A percentile compares a stretch with the other conserved stretches of the same genome.
These are phyloP conservation scores for Glaciozyma martinii DNA, from an alignment of 768 basidiomycete genomes.

Conservation along the genomic window DNA sequence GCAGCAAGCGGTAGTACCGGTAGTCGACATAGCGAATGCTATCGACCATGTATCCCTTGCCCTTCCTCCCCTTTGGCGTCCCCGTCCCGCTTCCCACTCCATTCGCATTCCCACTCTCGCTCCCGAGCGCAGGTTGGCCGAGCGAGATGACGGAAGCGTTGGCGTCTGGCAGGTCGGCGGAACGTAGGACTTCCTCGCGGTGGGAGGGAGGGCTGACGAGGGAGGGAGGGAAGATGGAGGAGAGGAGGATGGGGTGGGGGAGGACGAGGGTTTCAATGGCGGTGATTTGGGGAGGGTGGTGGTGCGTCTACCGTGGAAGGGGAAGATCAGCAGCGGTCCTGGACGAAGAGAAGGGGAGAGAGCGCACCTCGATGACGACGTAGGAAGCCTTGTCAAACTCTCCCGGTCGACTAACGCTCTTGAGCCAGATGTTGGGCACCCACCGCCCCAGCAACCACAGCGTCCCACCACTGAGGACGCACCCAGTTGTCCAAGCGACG, in stretches of 20 bases:
- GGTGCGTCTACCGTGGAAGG: conserved; percentile 54
- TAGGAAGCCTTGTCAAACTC: conserved; percentile 62
- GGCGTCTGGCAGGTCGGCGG: conserved; percentile 1
- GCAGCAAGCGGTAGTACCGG: conserved; percentile 79
- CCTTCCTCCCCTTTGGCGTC: conserved; percentile 20
- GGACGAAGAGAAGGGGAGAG: not conserved
- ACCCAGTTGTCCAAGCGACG: conserved; percentile 61
- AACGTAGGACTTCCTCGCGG: conserved; percentile 30
- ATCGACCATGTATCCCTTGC: conserved; percentile 38
- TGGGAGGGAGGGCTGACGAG: conserved; percentile 30
- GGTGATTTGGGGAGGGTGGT: conserved; percentile 70
- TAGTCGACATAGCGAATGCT: conserved; percentile 70
- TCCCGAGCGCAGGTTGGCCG: not conserved
- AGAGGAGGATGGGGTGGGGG: conserved; percentile 65
- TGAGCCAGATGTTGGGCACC: conserved; percentile 86
- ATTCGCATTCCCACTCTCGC: not conserved
- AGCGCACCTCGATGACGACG: conserved; percentile 80
- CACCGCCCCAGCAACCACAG: conserved; percentile 79
- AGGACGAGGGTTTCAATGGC: conserved; percentile 51
- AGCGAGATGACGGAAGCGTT: not conserved
- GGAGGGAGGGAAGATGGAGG: conserved; percentile 62
- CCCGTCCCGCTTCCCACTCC: not conserved
- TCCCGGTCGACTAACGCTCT: conserved; percentile 71
- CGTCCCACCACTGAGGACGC: conserved; percentile 59
- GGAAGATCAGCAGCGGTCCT: conserved; percentile 5